These are phyloP conservation scores for Trichoderma sp. DNA, from an alignment of 2,329 filamentous ascomycete genomes.

Conservation along the genomic window DNA sequence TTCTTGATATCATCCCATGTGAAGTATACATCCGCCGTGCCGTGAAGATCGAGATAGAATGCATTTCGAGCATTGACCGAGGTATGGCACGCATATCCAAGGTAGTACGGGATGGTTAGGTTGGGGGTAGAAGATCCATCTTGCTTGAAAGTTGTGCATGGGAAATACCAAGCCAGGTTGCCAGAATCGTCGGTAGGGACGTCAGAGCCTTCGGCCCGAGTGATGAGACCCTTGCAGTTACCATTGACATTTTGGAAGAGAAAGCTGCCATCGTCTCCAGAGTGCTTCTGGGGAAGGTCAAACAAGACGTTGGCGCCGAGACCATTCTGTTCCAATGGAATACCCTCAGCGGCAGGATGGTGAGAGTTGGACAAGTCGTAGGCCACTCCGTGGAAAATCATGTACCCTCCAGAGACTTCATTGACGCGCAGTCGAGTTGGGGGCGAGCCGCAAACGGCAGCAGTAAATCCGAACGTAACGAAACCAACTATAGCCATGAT, in stretches of 20 bases:
- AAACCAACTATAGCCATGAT: conserved; percentile 92
- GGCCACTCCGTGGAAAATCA: conserved; percentile 94
- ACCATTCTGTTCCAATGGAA: conserved; percentile 58
- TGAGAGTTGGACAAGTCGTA: conserved; percentile 79
- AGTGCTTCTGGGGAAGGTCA: conserved; percentile 79
- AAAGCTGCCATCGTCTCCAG: conserved; percentile 93
- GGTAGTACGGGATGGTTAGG: conserved; percentile 71
- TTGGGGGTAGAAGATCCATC: conserved; percentile 85
- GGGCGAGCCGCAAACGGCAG: conserved; percentile 78
- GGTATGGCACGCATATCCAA: conserved; percentile 90
- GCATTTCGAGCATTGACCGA: conserved; percentile 66
- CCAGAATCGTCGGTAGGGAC: conserved; percentile 75
- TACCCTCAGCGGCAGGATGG: conserved; percentile 80
- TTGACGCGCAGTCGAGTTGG: conserved; percentile 78
- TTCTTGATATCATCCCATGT: conserved; percentile 96
- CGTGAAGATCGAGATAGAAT: conserved; percentile 72
- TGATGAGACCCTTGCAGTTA: conserved; percentile 91
- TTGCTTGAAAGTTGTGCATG: conserved; percentile 88
- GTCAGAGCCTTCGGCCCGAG: conserved; percentile 67
- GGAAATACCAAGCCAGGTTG: conserved; percentile 94
- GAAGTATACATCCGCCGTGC: conserved; percentile 87
- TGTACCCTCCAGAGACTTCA: conserved; percentile 77
- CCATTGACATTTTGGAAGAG: conserved; percentile 99
- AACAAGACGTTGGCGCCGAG: conserved; percentile 77
- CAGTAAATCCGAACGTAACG: conserved; percentile 94